Percentiles rank a stretch among this genome's conserved stretches.
phyloP scores from a whole-genome alignment of 2,329 filamentous ascomycete species.

The Aspergillus aculeatinus region DNA sequence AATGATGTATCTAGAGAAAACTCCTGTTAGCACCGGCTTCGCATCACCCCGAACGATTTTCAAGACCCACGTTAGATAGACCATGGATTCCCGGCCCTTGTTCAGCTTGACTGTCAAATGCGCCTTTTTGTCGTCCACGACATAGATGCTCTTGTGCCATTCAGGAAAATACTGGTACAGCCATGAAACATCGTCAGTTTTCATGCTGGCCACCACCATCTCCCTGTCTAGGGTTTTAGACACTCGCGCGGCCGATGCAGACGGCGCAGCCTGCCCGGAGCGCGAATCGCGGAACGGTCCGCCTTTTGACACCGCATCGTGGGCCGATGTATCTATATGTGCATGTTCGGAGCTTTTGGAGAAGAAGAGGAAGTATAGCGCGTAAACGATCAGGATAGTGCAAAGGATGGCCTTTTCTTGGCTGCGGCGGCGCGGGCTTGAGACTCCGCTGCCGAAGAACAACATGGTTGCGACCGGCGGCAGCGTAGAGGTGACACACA shows the following conservation, averaged over 20 bases:
- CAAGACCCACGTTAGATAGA: conserved; percentile 42
- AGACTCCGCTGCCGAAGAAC: conserved; percentile 34
- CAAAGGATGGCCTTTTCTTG: conserved; percentile 34
- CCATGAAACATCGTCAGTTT: conserved; percentile 42
- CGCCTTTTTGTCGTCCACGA: conserved; percentile 52
- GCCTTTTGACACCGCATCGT: conserved; percentile 11
- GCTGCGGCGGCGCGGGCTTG: conserved; percentile 36
- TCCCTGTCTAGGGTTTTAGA: conserved; percentile 25
- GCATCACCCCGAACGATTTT: neutral
- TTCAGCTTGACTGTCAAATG: conserved; percentile 49
- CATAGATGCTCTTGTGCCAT: conserved; percentile 57
- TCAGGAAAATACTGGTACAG: conserved; percentile 39
- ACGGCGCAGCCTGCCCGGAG: conserved; percentile 20
- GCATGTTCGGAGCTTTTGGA: conserved; percentile 17
- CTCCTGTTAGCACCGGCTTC: neutral
- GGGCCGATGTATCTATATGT: conserved; percentile 8
- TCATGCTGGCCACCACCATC: conserved; percentile 43
- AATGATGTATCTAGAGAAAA: conserved; percentile 39
- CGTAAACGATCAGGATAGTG: conserved; percentile 34
- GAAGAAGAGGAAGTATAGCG: conserved; percentile 36
- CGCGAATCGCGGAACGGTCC: conserved; percentile 17
- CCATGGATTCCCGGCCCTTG: conserved; percentile 47
- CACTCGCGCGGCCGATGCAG: conserved; percentile 11
- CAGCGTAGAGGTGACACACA: neutral
- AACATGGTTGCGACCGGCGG: conserved; percentile 27